Base-by-base conservation (phyloP, 257 asterid species). In the Penstemon eatonii region DNA sequence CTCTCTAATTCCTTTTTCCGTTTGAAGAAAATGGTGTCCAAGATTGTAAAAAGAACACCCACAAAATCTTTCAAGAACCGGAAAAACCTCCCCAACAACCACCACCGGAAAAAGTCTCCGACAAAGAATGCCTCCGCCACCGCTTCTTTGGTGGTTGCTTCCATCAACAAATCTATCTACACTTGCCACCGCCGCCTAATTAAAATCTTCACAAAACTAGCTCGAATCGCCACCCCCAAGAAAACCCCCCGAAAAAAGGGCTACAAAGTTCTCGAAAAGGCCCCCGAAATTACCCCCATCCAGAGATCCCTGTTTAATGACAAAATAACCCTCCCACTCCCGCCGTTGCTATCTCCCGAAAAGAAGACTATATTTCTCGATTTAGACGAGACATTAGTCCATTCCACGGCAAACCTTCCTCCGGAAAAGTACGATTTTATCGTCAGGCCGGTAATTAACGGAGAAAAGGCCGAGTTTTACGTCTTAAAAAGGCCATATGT, bases 381-480 rank as follows among this genome's bases (percentile, higher is more conserved):
- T 60, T 71, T 93, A 61, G 99, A 93, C 59, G 99, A 93, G 54
- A 93, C 99, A 0, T 69, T 93, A 64, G 90, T 93, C 63, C 99
- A 93, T 70, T 88, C 97, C 15, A 81, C 80, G 2, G 79, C 87
- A 9, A 79, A 47, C 25, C 70, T 79, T 0, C 91, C 95, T 1
- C 96, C 96, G 2, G 96, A 81, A 44, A 87, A 76, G 78, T 89
- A 81, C 6, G 95, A 93, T 78, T 93, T 93, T 66, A 62, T 89
- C 0, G 95, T 93, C 46, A 76, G 87, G 80, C 96, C 97, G 19
- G 76, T 87, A 76, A 82, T 93, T 46, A 95, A 87, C 7, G 99
- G 96, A 0, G 85, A 79, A 40, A 77, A 67, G 11, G 84, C 81
- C 0, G 95, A 87, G 6, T 94, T 91, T 73, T 94, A 75, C 18